These are phyloP conservation scores for Volvariella surrecta DNA, from an alignment of 1,284 basidiomycete genomes.

Conservation along the genomic window DNA sequence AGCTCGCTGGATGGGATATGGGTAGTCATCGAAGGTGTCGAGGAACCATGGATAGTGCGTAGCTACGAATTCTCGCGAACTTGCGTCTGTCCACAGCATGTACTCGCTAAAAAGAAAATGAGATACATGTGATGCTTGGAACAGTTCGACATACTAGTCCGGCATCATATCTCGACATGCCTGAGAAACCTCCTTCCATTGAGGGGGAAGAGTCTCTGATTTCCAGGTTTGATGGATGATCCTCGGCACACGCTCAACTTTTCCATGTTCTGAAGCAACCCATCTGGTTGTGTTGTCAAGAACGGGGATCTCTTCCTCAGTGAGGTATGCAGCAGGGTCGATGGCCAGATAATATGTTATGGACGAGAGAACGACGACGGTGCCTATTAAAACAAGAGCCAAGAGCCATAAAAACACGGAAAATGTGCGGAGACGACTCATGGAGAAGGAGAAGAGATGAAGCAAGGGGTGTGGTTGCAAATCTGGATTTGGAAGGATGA, in stretches of 20 bases:
- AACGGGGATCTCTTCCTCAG: conserved; percentile 69
- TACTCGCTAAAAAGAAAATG: conserved; percentile 59
- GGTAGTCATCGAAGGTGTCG: conserved; percentile 87
- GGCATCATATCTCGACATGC: conserved; percentile 84
- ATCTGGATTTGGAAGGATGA: conserved; percentile 11
- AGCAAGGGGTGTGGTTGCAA: conserved; percentile 15
- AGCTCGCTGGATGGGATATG: conserved; percentile 92
- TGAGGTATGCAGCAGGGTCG: conserved; percentile 68
- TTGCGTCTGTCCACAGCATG: conserved; percentile 94
- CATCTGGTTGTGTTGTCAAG: conserved; percentile 41
- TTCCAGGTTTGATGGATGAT: conserved; percentile 99
- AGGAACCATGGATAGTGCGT: conserved; percentile 89
- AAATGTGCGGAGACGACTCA: conserved; percentile 56
- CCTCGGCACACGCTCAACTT: conserved; percentile 74
- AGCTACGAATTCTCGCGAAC: conserved; percentile 85
- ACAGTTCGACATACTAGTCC: conserved; percentile 73
- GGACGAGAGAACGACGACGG: conserved; percentile 86
- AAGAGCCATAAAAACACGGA: conserved; percentile 72
- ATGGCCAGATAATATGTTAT: conserved; percentile 90
- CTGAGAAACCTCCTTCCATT: conserved; percentile 77
- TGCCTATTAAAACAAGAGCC: conserved; percentile 82
- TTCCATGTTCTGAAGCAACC: conserved; percentile 52
- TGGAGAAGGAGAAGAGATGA: conserved; percentile 18
- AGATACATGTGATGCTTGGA: conserved; percentile 12
- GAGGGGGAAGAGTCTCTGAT: conserved; percentile 75